phyloP scores from a whole-genome alignment of 805 yeast genomes.

The Jamesozyma rosinii region DNA sequence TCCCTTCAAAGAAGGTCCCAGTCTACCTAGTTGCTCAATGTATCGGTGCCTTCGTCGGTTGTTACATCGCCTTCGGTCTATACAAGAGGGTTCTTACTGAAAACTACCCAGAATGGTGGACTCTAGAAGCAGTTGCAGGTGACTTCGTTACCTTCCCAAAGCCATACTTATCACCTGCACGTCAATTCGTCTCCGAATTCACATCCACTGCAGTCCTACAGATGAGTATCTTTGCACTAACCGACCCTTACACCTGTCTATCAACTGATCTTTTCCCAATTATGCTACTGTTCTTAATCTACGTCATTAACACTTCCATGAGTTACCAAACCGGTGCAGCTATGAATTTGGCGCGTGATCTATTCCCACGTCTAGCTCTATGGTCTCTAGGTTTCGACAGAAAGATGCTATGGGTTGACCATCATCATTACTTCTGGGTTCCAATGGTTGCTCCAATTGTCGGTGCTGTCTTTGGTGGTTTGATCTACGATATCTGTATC shows the following conservation, averaged over 20 bases:
- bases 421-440: slow-evolving; percentile 44
- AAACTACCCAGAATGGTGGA: slow-evolving; percentile 23
- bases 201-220: slow-evolving; percentile 38
- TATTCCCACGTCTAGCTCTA: slow-evolving; percentile 45
- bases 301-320: slow-evolving; percentile 39
- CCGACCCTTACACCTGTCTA: slow-evolving; percentile 43
- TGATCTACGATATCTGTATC: slow-evolving; percentile 42
- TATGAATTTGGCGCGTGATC: slow-evolving; percentile 46
- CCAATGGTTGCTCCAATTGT: slow-evolving; percentile 43
- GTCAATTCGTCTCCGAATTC: slow-evolving; percentile 42
- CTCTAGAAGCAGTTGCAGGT: slow-evolving; percentile 31
- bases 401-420: slow-evolving; percentile 31
- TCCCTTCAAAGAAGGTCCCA: slow-evolving; percentile 42
- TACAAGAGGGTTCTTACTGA: slow-evolving; percentile 33
- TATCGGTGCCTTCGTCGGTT: slow-evolving; percentile 42
- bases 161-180: slow-evolving; percentile 33
- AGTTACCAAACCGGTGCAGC: slow-evolving; percentile 50
- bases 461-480: slow-evolving; percentile 42
- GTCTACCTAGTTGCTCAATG: slow-evolving; percentile 39
- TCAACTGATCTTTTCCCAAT: slow-evolving; percentile 40
- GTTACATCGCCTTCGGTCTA: slow-evolving; percentile 37
- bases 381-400: slow-evolving; percentile 40
- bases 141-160: slow-evolving; percentile 41
- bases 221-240: slow-evolving; percentile 41
- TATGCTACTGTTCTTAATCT: slow-evolving; percentile 38